A percentile compares a stretch with the other conserved stretches of the same genome.
Evolutionary conservation across 2,329 filamentous ascomycete genomes (phyloP).

Genomic region (Fusarium paranaense): DNA sequence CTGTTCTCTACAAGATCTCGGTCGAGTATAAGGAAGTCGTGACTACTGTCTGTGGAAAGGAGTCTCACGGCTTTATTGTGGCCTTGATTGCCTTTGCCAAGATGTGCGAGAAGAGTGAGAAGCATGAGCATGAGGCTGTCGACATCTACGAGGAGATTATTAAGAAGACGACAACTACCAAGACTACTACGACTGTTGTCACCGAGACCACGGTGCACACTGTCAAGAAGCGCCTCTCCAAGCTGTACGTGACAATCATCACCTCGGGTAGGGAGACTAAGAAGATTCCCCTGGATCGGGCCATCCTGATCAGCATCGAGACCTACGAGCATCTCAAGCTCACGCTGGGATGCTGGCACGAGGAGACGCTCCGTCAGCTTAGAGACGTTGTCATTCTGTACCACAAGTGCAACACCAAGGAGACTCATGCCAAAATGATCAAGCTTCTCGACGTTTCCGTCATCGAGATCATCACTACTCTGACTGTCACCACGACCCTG

Average conservation of each 20-base stretch:
- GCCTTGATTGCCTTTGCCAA: slow-evolving; percentile 55
- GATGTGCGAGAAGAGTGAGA: slow-evolving; percentile 58
- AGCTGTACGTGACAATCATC: slow-evolving; percentile 56
- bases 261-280: slow-evolving; percentile 53
- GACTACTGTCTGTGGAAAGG: slow-evolving; percentile 50
- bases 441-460: slow-evolving; percentile 54
- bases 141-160: slow-evolving; percentile 60
- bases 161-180: slow-evolving; percentile 50
- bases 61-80: slow-evolving; percentile 43
- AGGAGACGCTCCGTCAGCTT: slow-evolving; percentile 57
- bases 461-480: slow-evolving; percentile 53
- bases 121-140: slow-evolving; percentile 58
- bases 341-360: slow-evolving; percentile 59
- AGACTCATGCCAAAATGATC: slow-evolving; percentile 52
- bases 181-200: slow-evolving; percentile 45
- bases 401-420: slow-evolving; percentile 51
- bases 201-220: slow-evolving; percentile 45
- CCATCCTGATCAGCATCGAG: slow-evolving; percentile 51
- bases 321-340: slow-evolving; percentile 56
- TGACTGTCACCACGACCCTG: slow-evolving; percentile 56
- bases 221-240: slow-evolving; percentile 62
- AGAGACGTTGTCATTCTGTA: slow-evolving; percentile 57
- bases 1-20: slow-evolving; percentile 56
- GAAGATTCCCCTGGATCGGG: slow-evolving; percentile 50
- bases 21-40: slow-evolving; percentile 61